Evolutionary conservation across 192 early-diverging fungal species (phyloP).

Genomic region (Geranomyces michiganensis): DNA sequence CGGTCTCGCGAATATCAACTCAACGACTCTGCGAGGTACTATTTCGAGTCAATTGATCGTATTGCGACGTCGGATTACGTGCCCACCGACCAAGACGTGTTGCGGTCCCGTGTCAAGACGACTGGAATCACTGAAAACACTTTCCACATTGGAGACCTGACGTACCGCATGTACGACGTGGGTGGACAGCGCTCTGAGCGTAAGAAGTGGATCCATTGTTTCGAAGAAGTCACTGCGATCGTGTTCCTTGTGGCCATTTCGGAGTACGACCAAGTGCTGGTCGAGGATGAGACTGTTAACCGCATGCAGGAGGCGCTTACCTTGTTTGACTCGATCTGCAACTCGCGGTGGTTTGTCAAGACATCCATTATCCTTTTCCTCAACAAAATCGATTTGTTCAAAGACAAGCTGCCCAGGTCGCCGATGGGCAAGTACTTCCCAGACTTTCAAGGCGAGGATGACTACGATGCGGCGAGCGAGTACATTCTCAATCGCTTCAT

Average conservation of each 20-base stretch:
- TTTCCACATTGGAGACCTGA: slow-evolving; percentile 88
- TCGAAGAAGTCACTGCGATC: slow-evolving; percentile 95
- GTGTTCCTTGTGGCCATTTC: slow-evolving; percentile 96
- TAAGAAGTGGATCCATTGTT: slow-evolving; percentile 99
- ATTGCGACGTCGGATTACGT: slow-evolving; percentile 80
- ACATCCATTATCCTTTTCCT: slow-evolving; percentile 98
- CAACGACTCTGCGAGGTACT: slow-evolving; percentile 96
- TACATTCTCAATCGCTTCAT: slow-evolving; percentile 55
- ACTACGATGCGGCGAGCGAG: slow-evolving; percentile 51
- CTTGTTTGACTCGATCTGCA: slow-evolving; percentile 97
- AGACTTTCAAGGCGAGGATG: slow-evolving; percentile 68
- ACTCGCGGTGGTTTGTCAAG: slow-evolving; percentile 94
- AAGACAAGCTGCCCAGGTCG: slow-evolving; percentile 80
- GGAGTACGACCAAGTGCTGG: slow-evolving; percentile 94
- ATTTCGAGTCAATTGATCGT: slow-evolving; percentile 92
- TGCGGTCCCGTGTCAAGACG: slow-evolving; percentile 95
- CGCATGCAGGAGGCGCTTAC: slow-evolving; percentile 97
- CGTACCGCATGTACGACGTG: slow-evolving; percentile 97
- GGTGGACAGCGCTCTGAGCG: slow-evolving; percentile 97
- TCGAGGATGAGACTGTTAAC: slow-evolving; percentile 96
- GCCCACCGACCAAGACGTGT: slow-evolving; percentile 95
- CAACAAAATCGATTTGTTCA: slow-evolving; percentile 98
- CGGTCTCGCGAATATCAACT: slow-evolving; percentile 92
- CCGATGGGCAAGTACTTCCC: slow-evolving; percentile 90
- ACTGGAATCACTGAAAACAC: slow-evolving; percentile 96